Conservation (phyloP, 1,284 basidiomycete species). For the Fomitopsis betulina region DNA sequence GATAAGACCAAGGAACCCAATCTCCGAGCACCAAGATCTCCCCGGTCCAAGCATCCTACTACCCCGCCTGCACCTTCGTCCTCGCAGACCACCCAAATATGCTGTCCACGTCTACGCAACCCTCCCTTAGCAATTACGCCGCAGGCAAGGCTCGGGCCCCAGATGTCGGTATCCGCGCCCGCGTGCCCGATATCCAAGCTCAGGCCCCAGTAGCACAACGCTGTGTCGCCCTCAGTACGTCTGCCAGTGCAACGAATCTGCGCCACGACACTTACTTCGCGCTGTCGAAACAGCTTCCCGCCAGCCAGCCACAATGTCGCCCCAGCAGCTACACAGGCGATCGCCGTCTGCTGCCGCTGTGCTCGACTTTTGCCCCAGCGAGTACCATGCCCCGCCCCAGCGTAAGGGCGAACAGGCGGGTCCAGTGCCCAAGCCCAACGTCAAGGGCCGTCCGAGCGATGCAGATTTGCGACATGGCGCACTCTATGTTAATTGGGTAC, state of each 20-base stretch:
- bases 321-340: neutral
- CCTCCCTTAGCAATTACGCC: conserved; percentile 1
- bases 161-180: conserved; percentile 4
- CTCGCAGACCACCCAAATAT: neutral
- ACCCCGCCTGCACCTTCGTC: neutral
- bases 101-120: neutral
- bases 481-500: conserved; percentile 4
- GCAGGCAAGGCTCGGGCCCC: conserved; percentile 6
- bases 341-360: neutral
- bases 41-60: neutral
- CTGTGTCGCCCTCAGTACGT: neutral
- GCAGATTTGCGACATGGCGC: conserved; percentile 1
- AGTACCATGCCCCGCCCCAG: conserved; percentile 1
- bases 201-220: neutral
- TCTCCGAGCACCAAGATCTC: neutral
- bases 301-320: neutral
- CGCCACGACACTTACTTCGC: neutral
- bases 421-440: conserved; percentile 4
- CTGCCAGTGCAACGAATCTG: neutral
- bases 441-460: conserved; percentile 3
- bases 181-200: neutral
- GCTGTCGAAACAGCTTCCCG: neutral
- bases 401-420: neutral
- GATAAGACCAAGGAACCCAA: neutral
- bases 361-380: conserved; percentile 3